Percentiles rank a stretch among this genome's conserved stretches.
Conservation (phyloP, 2,329 filamentous ascomycete species). For the Hypocrella siamensis region DNA sequence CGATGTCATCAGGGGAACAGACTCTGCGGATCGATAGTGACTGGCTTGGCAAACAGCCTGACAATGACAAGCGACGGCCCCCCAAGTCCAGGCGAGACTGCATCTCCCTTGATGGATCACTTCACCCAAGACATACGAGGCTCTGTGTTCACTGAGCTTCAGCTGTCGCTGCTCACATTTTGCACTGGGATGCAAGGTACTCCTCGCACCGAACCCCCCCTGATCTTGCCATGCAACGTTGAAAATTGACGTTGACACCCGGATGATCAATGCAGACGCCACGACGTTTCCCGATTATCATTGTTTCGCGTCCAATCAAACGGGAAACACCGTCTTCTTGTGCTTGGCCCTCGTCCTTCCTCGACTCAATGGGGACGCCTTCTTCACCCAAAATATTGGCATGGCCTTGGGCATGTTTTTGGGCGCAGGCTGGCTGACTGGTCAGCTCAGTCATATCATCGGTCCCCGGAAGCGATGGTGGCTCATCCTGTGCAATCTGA, state of each 20-base stretch:
- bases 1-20: no score
- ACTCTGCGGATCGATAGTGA: background rate
- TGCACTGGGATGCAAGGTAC: conserved; percentile 34
- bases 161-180: conserved; percentile 31
- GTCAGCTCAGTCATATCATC: conserved; percentile 38
- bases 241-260: background rate
- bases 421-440: conserved; percentile 35
- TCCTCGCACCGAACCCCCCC: background rate
- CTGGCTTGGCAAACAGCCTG: no score
- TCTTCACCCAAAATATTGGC: conserved; percentile 37
- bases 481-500: conserved; percentile 35
- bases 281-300: conserved; percentile 44
- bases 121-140: conserved; percentile 17
- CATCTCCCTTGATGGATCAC: conserved; percentile 4
- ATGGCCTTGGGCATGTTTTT: conserved; percentile 40
- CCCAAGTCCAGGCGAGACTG: background rate
- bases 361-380: conserved; percentile 28
- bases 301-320: conserved; percentile 50
- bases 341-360: conserved; percentile 34
- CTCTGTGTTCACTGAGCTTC: conserved; percentile 25
- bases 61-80: no score
- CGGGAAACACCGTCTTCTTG: conserved; percentile 48
- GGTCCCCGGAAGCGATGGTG: conserved; percentile 34
- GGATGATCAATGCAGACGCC: conserved; percentile 24
- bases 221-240: conserved; percentile 2